phyloP scores from a whole-genome alignment of 371 early-diverging fungal genomes.

The Gilbertella persicaria region DNA sequence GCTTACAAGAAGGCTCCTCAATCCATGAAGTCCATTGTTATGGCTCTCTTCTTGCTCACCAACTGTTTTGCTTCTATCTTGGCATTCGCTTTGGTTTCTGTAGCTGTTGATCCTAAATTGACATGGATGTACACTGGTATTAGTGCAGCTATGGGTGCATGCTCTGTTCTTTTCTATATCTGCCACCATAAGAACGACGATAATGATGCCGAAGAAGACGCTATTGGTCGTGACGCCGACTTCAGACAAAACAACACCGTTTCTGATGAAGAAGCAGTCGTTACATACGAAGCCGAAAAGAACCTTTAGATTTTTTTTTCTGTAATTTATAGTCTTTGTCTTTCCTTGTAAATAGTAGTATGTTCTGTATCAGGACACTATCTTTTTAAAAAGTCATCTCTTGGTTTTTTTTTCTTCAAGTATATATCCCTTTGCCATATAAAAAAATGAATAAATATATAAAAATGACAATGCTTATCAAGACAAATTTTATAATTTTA shows the following conservation, averaged over 20 bases:
- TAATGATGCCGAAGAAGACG: constrained; percentile 26
- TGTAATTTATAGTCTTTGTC: not conserved
- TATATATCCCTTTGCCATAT: not conserved
- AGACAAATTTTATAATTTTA: too few species aligned
- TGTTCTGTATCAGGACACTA: too few species aligned
- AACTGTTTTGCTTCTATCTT: constrained; percentile 67
- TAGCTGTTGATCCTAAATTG: constrained; percentile 65
- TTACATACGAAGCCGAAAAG: constrained; percentile 11
- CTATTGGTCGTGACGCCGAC: constrained; percentile 11
- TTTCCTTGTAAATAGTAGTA: constrained; percentile 1
- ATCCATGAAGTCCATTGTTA: constrained; percentile 73
- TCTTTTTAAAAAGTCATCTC: too few species aligned
- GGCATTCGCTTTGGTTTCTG: constrained; percentile 64
- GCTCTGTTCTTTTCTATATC: constrained; percentile 20
- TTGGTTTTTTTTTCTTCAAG: not conserved
- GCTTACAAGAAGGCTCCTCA: constrained; percentile 74
- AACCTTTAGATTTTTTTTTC: constrained; percentile 3
- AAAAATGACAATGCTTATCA: too few species aligned
- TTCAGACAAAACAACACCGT: not conserved
- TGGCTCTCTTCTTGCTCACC: constrained; percentile 68
- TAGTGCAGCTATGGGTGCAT: constrained; percentile 12
- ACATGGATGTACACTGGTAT: constrained; percentile 62
- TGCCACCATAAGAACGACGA: constrained; percentile 20
- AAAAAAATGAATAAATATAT: too few species aligned
- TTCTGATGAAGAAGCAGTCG: constrained; percentile 6